Evolutionary conservation across 2,329 filamentous ascomycete species (phyloP).

Genomic region (Colletotrichum echinochloae): DNA sequence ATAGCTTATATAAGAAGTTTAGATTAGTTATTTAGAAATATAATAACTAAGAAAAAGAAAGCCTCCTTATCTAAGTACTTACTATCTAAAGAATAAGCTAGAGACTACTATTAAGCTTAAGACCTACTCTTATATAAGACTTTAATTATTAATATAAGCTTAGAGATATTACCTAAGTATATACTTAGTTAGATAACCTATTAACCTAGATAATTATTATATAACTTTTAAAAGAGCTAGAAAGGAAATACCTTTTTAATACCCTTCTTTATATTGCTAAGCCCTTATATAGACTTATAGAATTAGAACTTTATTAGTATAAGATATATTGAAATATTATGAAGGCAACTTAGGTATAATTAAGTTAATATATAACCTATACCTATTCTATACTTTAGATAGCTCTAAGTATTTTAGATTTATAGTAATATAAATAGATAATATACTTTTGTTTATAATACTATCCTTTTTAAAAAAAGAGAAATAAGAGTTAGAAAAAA

Average conservation of each 20-base stretch:
- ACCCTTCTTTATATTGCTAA: too few relatives aligned
- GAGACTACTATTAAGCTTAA: too few relatives aligned
- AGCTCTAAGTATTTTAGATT: neutral
- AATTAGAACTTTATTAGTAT: too few relatives aligned
- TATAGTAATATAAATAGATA: neutral
- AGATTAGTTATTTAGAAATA: too few relatives aligned
- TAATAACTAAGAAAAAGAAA: too few relatives aligned
- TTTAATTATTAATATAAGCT: neutral
- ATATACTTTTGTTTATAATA: neutral
- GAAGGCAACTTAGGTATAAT: too few relatives aligned
- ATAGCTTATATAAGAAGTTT: neutral
- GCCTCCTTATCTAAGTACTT: neutral
- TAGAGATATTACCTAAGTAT: neutral
- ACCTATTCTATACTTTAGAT: neutral
- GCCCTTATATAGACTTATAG: neutral
- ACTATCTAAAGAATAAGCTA: neutral
- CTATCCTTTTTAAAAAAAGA: neutral
- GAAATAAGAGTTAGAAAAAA: neutral
- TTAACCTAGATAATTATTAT: neutral
- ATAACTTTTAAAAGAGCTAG: neutral
- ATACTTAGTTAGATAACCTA: neutral
- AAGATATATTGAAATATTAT: neutral
- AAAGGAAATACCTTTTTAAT: too few relatives aligned
- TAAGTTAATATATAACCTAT: neutral
- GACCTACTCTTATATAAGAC: neutral